A percentile compares a stretch with the other conserved stretches of the same genome.
These are phyloP conservation scores for Leccinum variicolor DNA, from an alignment of 768 basidiomycete genomes.

Conservation along the genomic window DNA sequence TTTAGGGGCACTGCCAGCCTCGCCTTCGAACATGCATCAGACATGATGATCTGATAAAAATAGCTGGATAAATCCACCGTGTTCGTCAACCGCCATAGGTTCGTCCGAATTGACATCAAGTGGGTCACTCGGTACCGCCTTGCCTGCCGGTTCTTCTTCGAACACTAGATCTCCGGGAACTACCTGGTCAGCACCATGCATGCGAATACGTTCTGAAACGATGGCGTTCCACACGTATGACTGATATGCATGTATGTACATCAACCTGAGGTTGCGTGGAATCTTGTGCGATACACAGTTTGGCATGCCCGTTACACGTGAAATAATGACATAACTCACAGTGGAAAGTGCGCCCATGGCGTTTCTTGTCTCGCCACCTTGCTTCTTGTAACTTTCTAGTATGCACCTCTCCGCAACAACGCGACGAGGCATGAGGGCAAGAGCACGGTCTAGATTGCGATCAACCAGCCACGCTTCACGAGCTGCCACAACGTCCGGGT, in stretches of 20 bases:
- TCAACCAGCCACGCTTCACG: slow-evolving; percentile 89
- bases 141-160: slow-evolving; percentile 38
- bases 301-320: neutral
- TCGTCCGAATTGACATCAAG: slow-evolving; percentile 30
- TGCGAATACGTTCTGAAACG: slow-evolving; percentile 87
- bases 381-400: slow-evolving; percentile 84
- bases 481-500: slow-evolving; percentile 83
- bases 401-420: slow-evolving; percentile 93
- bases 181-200: slow-evolving; percentile 68
- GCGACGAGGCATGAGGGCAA: slow-evolving; percentile 83
- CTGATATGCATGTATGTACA: slow-evolving; percentile 99
- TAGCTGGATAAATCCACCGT: slow-evolving; percentile 22
- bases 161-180: slow-evolving; percentile 91
- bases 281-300: slow-evolving; percentile 54
- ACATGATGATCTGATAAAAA: neutral
- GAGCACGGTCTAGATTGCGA: slow-evolving; percentile 72
- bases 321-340: slow-evolving; percentile 38
- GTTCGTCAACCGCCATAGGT: slow-evolving; percentile 33
- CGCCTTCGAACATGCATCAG: slow-evolving; percentile 19
- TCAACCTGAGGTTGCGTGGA: slow-evolving; percentile 88
- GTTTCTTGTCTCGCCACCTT: slow-evolving; percentile 73
- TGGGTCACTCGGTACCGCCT: slow-evolving; percentile 25
- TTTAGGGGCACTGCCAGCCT: slow-evolving; percentile 14
- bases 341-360: slow-evolving; percentile 86
- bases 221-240: slow-evolving; percentile 98